These are phyloP conservation scores for Phascolomyces articulosus DNA, from an alignment of 371 early-diverging fungal genomes.

Conservation along the genomic window DNA sequence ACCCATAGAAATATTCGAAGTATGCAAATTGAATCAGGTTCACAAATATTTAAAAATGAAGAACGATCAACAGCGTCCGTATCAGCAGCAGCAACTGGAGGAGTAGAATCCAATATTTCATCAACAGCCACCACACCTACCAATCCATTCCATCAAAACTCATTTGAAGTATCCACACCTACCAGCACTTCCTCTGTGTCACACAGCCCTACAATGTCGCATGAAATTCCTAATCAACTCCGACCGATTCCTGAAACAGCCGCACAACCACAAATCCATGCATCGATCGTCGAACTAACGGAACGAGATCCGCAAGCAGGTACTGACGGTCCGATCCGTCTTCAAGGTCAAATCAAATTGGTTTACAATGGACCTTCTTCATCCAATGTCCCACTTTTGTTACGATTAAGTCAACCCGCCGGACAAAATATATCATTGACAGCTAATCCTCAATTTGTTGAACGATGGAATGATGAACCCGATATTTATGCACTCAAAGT, in stretches of 20 bases:
- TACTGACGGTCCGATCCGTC: not conserved
- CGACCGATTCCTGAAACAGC: slow-evolving; percentile 15
- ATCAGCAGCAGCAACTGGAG: too few species aligned
- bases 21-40: slow-evolving; percentile 16
- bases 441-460: slow-evolving; percentile 19
- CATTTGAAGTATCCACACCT: slow-evolving; percentile 19
- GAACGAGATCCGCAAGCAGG: slow-evolving; percentile 7
- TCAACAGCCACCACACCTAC: slow-evolving; percentile 19
- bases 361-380: slow-evolving; percentile 22
- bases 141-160: slow-evolving; percentile 26
- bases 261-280: slow-evolving; percentile 19
- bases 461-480: slow-evolving; percentile 15
- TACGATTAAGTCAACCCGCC: slow-evolving; percentile 5
- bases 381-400: slow-evolving; percentile 7
- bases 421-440: not conserved
- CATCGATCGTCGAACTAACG: slow-evolving; percentile 15
- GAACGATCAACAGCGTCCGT: not conserved
- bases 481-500: slow-evolving; percentile 18
- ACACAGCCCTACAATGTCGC: slow-evolving; percentile 18
- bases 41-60: not conserved
- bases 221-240: slow-evolving; percentile 13
- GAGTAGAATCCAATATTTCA: slow-evolving; percentile 2
- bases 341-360: slow-evolving; percentile 19
- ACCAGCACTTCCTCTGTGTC: slow-evolving; percentile 17
- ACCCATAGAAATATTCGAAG: slow-evolving; percentile 15